A percentile compares a stretch with the other conserved stretches of the same genome.
phyloP scores from a whole-genome alignment of 1,139 yeast genomes.

The Hyphopichia khmerensis region DNA sequence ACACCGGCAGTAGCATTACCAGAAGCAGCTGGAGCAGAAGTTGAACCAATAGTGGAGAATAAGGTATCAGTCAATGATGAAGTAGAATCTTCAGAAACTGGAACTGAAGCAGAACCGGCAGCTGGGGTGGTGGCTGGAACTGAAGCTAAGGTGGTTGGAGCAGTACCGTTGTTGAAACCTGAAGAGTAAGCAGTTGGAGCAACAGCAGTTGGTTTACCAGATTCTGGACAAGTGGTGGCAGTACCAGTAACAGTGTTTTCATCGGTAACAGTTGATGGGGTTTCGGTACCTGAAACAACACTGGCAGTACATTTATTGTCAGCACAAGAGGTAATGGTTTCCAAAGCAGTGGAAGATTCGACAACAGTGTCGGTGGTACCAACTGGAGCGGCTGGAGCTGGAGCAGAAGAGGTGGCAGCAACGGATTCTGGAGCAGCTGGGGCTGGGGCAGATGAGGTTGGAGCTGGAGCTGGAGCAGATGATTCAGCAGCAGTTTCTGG shows the following conservation, averaged over 20 bases:
- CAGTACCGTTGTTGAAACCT: conserved; percentile 6
- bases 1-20: conserved; percentile 10
- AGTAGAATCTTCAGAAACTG: conserved; percentile 8
- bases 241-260: conserved; percentile 15
- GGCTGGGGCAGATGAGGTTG: conserved; percentile 1
- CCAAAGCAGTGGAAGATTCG: conserved; percentile 17
- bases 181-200: conserved; percentile 6
- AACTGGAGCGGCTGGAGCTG: conserved; percentile 2
- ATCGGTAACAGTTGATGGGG: conserved; percentile 16
- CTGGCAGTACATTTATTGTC: conserved; percentile 23
- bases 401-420: not conserved
- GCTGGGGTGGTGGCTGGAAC: conserved; percentile 11
- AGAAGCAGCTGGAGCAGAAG: conserved; percentile 11
- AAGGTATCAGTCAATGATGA: conserved; percentile 6
- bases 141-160: conserved; percentile 5
- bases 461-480: conserved; percentile 3
- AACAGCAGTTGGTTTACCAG: conserved; percentile 16
- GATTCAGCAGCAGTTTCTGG: not conserved
- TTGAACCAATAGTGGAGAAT: conserved; percentile 5
- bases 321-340: conserved; percentile 26
- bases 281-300: conserved; percentile 21
- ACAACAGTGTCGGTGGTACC: conserved; percentile 11
- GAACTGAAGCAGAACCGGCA: conserved; percentile 13
- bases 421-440: not conserved
- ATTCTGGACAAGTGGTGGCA: conserved; percentile 11